These are phyloP conservation scores for Podaxis carcinomalis DNA, from an alignment of 768 basidiomycete genomes.

Conservation along the genomic window DNA sequence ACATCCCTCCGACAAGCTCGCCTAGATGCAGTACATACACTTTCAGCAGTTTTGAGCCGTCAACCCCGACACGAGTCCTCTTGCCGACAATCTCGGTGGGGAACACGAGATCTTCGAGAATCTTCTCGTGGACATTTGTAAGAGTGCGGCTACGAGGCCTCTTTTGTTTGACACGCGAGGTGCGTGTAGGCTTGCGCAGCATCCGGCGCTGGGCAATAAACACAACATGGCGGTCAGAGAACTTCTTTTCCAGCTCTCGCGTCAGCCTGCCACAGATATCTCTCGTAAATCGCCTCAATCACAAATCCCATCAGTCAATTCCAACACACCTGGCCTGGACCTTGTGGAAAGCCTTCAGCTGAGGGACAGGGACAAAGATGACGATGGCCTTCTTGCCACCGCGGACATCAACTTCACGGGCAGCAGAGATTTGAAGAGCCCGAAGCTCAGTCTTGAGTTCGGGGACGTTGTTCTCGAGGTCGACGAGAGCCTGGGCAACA, in stretches of 20 bases:
- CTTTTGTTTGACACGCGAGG: constrained; percentile 91
- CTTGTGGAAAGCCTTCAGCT: constrained; percentile 98
- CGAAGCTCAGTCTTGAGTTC: constrained; percentile 98
- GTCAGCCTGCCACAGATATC: constrained; percentile 63
- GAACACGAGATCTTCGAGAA: constrained; percentile 98
- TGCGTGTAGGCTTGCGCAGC: constrained; percentile 95
- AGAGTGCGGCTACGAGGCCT: constrained; percentile 95
- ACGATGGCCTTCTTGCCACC: constrained; percentile 99
- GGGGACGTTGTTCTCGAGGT: constrained; percentile 97
- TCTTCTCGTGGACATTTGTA: constrained; percentile 96
- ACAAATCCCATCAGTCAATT: constrained; percentile 9
- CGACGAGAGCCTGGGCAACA: constrained; percentile 93
- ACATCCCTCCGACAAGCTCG: constrained; percentile 3
- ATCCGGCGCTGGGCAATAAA: constrained; percentile 98
- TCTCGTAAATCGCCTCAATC: constrained; percentile 10
- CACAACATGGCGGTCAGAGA: constrained; percentile 98
- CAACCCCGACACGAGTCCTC: constrained; percentile 89
- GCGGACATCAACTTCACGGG: constrained; percentile 97
- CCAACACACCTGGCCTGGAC: constrained; percentile 82
- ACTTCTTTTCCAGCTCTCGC: constrained; percentile 99
- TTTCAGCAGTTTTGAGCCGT: constrained; percentile 94
- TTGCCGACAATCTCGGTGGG: constrained; percentile 99
- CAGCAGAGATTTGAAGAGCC: constrained; percentile 94
- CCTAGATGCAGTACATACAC: constrained; percentile 62
- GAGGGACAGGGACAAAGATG: constrained; percentile 95